These are phyloP conservation scores for Camillea tinctor DNA, from an alignment of 2,329 filamentous ascomycete genomes.

Conservation along the genomic window DNA sequence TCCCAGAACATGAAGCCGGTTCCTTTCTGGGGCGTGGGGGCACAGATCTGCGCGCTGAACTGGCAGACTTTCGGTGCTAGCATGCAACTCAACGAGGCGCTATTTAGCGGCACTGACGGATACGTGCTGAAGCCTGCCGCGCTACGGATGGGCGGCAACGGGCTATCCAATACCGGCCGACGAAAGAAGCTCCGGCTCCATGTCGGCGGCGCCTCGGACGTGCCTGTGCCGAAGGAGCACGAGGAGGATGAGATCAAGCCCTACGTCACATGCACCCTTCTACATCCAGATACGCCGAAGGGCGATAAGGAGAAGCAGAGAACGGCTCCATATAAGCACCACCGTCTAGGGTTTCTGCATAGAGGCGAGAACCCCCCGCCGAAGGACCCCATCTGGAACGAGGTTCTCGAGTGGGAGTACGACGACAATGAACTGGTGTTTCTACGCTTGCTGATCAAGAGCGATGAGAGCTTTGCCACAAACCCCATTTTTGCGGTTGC, in stretches of 20 bases:
- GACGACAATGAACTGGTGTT: conserved; percentile 67
- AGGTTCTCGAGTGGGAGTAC: conserved; percentile 66
- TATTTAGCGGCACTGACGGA: conserved; percentile 64
- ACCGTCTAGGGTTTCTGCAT: conserved; percentile 57
- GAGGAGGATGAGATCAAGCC: conserved; percentile 56
- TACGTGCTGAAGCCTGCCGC: conserved; percentile 64
- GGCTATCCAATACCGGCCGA: conserved; percentile 44
- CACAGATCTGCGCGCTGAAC: conserved; percentile 69
- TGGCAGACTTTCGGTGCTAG: conserved; percentile 66
- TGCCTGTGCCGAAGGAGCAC: conserved; percentile 53
- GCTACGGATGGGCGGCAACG: conserved; percentile 55
- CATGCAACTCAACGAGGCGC: conserved; percentile 67
- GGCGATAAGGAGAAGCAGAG: conserved; percentile 58
- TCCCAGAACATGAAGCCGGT: conserved; percentile 63
- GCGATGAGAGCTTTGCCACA: conserved; percentile 59
- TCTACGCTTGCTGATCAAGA: conserved; percentile 64
- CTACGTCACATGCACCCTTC: conserved; percentile 64
- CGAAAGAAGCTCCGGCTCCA: conserved; percentile 54
- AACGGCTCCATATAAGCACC: conserved; percentile 59
- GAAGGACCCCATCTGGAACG: conserved; percentile 65
- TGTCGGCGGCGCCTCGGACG: conserved; percentile 60
- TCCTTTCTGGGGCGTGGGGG: conserved; percentile 65
- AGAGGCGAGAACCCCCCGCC: conserved; percentile 55
- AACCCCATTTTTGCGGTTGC: conserved; percentile 63
- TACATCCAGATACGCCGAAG: conserved; percentile 54